Evolutionary conservation across 805 yeast genomes (phyloP), one percentile per base, ranked within the genome.

Genomic region (Myxozyma udenii): DNA sequence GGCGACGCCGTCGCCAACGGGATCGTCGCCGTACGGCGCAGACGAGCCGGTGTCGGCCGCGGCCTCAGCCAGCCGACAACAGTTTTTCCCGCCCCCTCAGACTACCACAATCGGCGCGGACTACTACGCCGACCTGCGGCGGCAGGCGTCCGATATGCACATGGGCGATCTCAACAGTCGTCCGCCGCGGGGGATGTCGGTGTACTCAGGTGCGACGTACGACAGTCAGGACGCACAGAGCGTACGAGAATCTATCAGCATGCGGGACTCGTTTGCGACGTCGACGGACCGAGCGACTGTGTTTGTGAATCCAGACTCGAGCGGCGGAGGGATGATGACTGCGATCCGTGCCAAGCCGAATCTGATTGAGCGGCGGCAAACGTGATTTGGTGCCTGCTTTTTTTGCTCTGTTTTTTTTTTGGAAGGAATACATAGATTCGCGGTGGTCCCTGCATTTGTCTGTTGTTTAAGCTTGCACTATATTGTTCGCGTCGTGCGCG

Each of bases 321-420:
- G 12, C 14, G 12, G 14, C 9, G 14, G 9, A 9, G 33, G 33
- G 12, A 70, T 72, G 33, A 84, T 83, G 64, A 85, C 89, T 0
- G 95, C 93, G 1, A 83, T 85, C 50, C 78, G 83, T 53, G 93
- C 86, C 2, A 80, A 77, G 63, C 93, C 95, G 1, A 76, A 77
- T 59, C 71, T 87, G 55, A 84, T 87, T 28, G 56, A 44, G 21
- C 48, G 32, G 41, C 39, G 38, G 23, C 23, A 18, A 14, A 24
- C 25, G 43, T 18, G 19, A 36, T 44, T 9, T 28, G 14, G 33
- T 28, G 14, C 33, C 14, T 28, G 14, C 14, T n/a, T n/a, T n/a
- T n/a, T n/a, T n/a, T n/a, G n/a, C n/a, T n/a, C n/a, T n/a, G n/a
- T n/a, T n/a, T n/a, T n/a, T n/a, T n/a, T n/a, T n/a, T n/a, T n/a